Base-by-base conservation (phyloP, 108 stramenopile genomes). In the Pelagomonas calceolata region DNA sequence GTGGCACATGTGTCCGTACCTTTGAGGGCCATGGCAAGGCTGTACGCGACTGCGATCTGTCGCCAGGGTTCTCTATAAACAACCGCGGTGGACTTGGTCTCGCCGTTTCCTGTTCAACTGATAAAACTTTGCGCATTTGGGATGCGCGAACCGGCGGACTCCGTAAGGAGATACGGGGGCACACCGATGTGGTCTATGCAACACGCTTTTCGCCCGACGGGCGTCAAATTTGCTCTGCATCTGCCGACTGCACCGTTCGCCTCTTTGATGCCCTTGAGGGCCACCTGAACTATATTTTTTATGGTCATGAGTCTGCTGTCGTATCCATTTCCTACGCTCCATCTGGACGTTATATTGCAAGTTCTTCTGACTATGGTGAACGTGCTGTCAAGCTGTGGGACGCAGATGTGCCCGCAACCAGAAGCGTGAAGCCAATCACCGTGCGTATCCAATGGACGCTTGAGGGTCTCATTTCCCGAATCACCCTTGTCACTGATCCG, bases 11-110 rank as follows among this genome's bases (percentile, higher is more conserved):
- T 12, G 29, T 70, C 16, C 51, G 70, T 4, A 64, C 70, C 30
- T 63, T 70, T 29, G 70, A 70, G 70, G 70, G 70, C 18, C 70
- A 70, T 32, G 33, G 51, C 31, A 70, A 70, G 63, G 70, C 70
- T 15, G 70, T 70, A 7, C 26, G 70, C 30, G 70, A 70, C 43
- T n/a, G 46, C 15, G 70, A 70, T 30, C 46, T 70, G 18, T 63
- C 34, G 30, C 70, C 70, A 7, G 70, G 70, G 29, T 70, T 70
- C n/a, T n/a, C n/a, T n/a, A n/a, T n/a, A 26, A 70, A 70, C 43
- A 26, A 51, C 44, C 32, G 12, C 7, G 69, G 51, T 46, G 69
- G 51, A 34, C 45, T 51, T 46, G 32, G 67, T n/a, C n/a, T n/a
- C n/a, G n/a, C n/a, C n/a, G n/a, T n/a, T n/a, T n/a, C n/a, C n/a